Evolutionary conservation across 2,329 filamentous ascomycete genomes (phyloP), one percentile per base, ranked within the genome.

Genomic region (Canariomyces notabilis): DNA sequence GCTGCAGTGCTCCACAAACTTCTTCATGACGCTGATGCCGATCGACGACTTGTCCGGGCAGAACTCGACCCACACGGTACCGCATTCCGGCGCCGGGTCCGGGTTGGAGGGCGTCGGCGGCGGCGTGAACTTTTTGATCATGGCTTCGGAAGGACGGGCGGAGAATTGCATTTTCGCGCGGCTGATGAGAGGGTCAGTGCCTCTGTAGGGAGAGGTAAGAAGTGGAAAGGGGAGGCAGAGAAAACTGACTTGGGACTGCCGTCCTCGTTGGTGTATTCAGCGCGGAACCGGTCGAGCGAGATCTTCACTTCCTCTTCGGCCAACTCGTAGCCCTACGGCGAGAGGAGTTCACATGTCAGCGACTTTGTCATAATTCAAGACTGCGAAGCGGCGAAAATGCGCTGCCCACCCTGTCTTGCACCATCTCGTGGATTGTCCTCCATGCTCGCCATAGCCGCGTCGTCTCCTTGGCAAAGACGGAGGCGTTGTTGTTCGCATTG

Each of bases 381-480:
- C n/a, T n/a, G n/a, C n/a, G 16, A 37, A 6, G 42, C 31, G 21
- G 38, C 21, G 29, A 46, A 44, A 48, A 46, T 42, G 37, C 19
- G 23, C 41, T 37, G 42, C 85, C 60, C 79, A 95, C 90, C 66
- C 91, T 75, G 67, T 97, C 93, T 52, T 79, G 76, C 59, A 93
- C 85, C 91, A 98, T 95, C 76, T 98, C 88, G 68, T 95, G 89
- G 39, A 89, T 83, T 7, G 93, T 98, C 68, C 83, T 82, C 81
- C 88, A 94, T 59, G 90, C 89, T 67, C 91, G 87, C 91, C 93
- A 98, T 58, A 96, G 80, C 64, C 87, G 82, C 61, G 77, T 71
- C 39, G 76, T 67, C 66, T 73, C 70, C 65, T 73, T 74, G 54
- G 69, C 61, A 52, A 67, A 64, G 18, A 60, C 52, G 49, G 58